These are phyloP conservation scores for Cenococcum geophilum DNA, from an alignment of 495 filamentous ascomycete species.

Conservation along the genomic window DNA sequence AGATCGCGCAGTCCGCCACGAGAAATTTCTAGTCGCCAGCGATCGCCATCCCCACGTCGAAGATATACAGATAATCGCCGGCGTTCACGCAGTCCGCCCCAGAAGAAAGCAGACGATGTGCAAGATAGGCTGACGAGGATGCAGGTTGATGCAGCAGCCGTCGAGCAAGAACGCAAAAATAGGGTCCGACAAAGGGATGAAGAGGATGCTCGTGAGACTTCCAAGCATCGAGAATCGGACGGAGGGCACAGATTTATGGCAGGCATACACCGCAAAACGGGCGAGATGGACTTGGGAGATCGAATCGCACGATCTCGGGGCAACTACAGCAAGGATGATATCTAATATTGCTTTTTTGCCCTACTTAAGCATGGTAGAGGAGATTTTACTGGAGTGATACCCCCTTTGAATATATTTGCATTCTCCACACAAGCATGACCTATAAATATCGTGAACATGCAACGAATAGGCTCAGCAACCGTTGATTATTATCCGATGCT, in stretches of 20 bases:
- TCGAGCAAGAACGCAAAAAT: slow-evolving; percentile 60
- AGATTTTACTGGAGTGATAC: too few relatives aligned
- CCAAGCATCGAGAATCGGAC: slow-evolving; percentile 8
- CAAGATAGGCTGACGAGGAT: slow-evolving; percentile 75
- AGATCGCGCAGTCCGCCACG: slow-evolving; percentile 14
- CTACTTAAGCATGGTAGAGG: not conserved
- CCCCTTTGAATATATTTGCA: too few relatives aligned
- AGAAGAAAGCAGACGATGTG: slow-evolving; percentile 37
- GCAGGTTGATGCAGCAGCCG: slow-evolving; percentile 72
- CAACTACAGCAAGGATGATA: slow-evolving; percentile 8
- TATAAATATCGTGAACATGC: too few relatives aligned
- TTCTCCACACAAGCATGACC: too few relatives aligned
- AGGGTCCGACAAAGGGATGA: slow-evolving; percentile 55
- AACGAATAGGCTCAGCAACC: too few relatives aligned
- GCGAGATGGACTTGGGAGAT: slow-evolving; percentile 19
- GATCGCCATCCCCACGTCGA: slow-evolving; percentile 1
- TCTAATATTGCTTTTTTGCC: not conserved
- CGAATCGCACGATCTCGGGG: not conserved
- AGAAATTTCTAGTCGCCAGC: not conserved
- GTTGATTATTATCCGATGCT: too few relatives aligned
- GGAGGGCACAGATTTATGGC: slow-evolving; percentile 17
- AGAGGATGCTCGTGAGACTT: slow-evolving; percentile 52
- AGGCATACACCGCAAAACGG: slow-evolving; percentile 6
- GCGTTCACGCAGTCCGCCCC: not conserved
- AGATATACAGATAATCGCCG: not conserved